Percentiles rank a stretch among this genome's conserved stretches.
These are phyloP conservation scores for Sugiyamaella xylanicola DNA, from an alignment of 1,139 yeast genomes.

Conservation along the genomic window DNA sequence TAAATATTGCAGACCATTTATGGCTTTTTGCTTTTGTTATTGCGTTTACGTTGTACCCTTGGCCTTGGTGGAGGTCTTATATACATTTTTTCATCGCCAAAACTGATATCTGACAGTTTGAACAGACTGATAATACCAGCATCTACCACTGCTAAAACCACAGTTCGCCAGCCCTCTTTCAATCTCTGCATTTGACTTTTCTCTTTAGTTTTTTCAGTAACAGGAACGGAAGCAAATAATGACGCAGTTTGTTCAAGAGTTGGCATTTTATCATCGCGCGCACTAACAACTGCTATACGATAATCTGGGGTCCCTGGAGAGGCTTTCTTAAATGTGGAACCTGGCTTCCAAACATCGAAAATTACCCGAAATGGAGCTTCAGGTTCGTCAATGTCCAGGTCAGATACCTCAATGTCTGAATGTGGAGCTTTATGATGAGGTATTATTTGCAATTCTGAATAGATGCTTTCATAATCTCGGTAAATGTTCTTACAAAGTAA, in stretches of 20 bases:
- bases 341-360: slow-evolving; percentile 87
- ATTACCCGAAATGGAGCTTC: slow-evolving; percentile 37
- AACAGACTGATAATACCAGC: slow-evolving; percentile 72
- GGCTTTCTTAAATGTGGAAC: slow-evolving; percentile 64
- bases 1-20: background rate
- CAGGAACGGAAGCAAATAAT: slow-evolving; percentile 39
- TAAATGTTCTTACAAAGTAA: slow-evolving; percentile 20
- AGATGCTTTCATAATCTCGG: slow-evolving; percentile 25
- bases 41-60: slow-evolving; percentile 1
- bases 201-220: slow-evolving; percentile 30
- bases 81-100: slow-evolving; percentile 35
- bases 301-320: slow-evolving; percentile 75
- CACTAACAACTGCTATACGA: slow-evolving; percentile 63
- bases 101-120: slow-evolving; percentile 60
- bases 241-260: slow-evolving; percentile 43
- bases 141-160: slow-evolving; percentile 68
- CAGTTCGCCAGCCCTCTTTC: slow-evolving; percentile 53
- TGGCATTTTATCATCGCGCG: slow-evolving; percentile 57
- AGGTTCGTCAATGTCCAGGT: slow-evolving; percentile 18
- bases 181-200: slow-evolving; percentile 42
- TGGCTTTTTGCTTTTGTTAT: slow-evolving; percentile 1
- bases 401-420: slow-evolving; percentile 1
- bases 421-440: slow-evolving; percentile 32
- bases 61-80: slow-evolving; percentile 19
- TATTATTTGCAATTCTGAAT: slow-evolving; percentile 30